phyloP scores from a whole-genome alignment of 192 early-diverging fungal species.

The Coemansia sp. region DNA sequence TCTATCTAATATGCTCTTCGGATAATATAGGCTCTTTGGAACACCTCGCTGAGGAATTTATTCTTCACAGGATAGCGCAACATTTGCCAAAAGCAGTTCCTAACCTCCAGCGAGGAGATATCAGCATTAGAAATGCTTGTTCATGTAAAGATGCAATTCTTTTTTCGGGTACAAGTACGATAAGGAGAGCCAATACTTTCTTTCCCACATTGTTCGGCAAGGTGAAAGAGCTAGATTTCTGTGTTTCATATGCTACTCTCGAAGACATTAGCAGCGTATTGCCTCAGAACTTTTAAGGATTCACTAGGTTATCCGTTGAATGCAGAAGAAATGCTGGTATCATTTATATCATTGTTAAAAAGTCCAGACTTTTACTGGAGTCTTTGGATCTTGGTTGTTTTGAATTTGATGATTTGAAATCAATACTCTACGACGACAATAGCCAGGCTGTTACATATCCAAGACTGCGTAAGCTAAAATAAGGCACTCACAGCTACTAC shows the following conservation, averaged over 20 bases:
- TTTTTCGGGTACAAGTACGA: no score
- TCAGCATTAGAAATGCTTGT: background rate
- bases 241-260: background rate
- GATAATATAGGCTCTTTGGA: no score
- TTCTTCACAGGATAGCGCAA: background rate
- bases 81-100: background rate
- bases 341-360: background rate
- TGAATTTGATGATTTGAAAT: no score
- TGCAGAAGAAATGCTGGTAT: background rate
- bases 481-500: no score
- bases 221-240: background rate
- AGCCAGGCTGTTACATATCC: slow-evolving; percentile 1
- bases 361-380: background rate
- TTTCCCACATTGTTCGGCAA: background rate
- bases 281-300: no score
- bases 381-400: background rate
- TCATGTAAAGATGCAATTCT: no score
- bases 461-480: background rate
- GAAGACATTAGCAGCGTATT: no score
- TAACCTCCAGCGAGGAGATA: background rate
- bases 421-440: background rate
- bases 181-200: background rate
- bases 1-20: no score
- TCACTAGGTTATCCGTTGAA: background rate
- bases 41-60: background rate